Evolutionary conservation across 2,329 filamentous ascomycete species (phyloP), one percentile per base, ranked within the genome.

Genomic region (Talaromyces piceae): DNA sequence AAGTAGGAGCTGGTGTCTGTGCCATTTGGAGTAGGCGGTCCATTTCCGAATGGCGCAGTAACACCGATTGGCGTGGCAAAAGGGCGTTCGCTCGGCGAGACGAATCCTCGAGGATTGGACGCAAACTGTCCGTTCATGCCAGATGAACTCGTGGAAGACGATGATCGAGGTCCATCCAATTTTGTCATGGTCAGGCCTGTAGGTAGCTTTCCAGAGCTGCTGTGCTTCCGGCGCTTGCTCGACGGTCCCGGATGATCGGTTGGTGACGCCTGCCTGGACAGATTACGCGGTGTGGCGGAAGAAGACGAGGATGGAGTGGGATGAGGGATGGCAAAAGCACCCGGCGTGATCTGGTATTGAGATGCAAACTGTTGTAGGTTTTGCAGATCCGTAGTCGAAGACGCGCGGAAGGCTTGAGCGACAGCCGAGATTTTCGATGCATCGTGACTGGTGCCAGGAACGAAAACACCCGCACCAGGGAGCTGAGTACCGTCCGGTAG

Each of bases 141-240:
- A 60, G 72, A 62, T 59, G 78, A 62, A 58, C 67, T 57, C 25
- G 57, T 57, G 20, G 61, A 49, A 50, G 59, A 53, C 5, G 65
- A 63, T 16, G 66, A 58, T 47, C 72, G 72, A 50, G 66, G 73
- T 2, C 81, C 83, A 58, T 93, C 87, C 30, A 93, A 74, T 50
- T 82, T 82, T 2, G 90, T 95, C 90, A 95, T 95, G 6, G 84
- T 80, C 59, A 95, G 70, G 13, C 81, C 83, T 16, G 79, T 82
- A 0, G 88, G 87, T 12, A 94, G 73, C 65, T 88, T 88, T 28
- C 74, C 69, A 13, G 81, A 79, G 37, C 78, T 78, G 64, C 84
- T 90, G 5, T 85, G 83, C 67, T 95, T 95, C 56, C 90, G 80
- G 71, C 90, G 90, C 75, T 94, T 95, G 41, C 81, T 78, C 28